Evolutionary conservation across 768 basidiomycete genomes (phyloP).

Genomic region (Suillus plorans): DNA sequence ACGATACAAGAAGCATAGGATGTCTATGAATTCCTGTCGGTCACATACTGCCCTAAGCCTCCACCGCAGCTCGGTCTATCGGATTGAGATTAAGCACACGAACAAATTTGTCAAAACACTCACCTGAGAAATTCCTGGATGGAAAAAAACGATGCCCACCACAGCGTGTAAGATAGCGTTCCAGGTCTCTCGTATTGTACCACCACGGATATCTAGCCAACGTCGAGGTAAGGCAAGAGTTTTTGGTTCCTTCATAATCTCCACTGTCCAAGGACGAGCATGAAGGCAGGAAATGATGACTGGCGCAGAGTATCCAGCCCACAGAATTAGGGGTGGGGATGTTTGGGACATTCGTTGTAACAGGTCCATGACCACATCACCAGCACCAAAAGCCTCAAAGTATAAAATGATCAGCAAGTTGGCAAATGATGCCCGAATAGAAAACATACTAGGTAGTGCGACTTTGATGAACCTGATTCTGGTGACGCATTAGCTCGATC

Average conservation of each 20-base stretch:
- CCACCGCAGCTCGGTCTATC: slow-evolving; percentile 69
- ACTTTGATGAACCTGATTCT: slow-evolving; percentile 29
- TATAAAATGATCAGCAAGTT: slow-evolving; percentile 13
- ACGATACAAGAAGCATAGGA: slow-evolving; percentile 52
- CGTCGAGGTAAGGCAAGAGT: slow-evolving; percentile 62
- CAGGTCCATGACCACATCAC: slow-evolving; percentile 29
- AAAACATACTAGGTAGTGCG: slow-evolving; percentile 31
- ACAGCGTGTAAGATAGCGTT: slow-evolving; percentile 70
- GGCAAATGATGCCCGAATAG: not conserved
- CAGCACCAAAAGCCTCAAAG: slow-evolving; percentile 13
- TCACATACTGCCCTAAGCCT: slow-evolving; percentile 72
- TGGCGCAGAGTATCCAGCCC: slow-evolving; percentile 61
- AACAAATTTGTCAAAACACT: slow-evolving; percentile 20
- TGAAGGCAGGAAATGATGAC: slow-evolving; percentile 57
- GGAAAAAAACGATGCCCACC: slow-evolving; percentile 61
- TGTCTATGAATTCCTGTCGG: slow-evolving; percentile 68
- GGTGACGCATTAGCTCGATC: slow-evolving; percentile 14
- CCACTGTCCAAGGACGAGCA: slow-evolving; percentile 55
- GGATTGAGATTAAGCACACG: slow-evolving; percentile 8
- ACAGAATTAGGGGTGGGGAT: slow-evolving; percentile 57
- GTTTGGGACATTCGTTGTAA: slow-evolving; percentile 45
- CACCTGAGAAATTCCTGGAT: slow-evolving; percentile 76
- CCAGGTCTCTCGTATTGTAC: slow-evolving; percentile 63
- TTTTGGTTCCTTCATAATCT: slow-evolving; percentile 41
- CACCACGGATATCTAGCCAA: slow-evolving; percentile 75